Evolutionary conservation across 139 green algal genomes (phyloP).

Genomic region (Ettlia oleoabundans): DNA sequence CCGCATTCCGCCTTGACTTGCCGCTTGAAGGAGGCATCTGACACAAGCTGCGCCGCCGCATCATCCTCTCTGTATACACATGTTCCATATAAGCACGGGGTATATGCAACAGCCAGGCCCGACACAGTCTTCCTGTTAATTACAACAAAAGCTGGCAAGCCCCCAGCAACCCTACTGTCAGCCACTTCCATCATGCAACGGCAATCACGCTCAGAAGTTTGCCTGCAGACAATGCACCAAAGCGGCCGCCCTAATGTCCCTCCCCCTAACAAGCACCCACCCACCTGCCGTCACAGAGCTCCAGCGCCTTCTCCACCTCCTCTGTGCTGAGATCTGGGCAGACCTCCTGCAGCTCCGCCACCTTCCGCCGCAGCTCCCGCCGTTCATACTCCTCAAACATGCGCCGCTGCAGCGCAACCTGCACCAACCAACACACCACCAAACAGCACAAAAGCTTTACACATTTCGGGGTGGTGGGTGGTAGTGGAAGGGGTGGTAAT

Average conservation of each 20-base stretch:
- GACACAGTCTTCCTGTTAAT: too few relatives aligned
- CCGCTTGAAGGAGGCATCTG: conserved; percentile 60
- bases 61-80: conserved; percentile 68
- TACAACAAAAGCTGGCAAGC: too few relatives aligned
- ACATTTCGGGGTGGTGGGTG: too few relatives aligned
- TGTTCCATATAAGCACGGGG: too few relatives aligned
- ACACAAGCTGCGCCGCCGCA: conserved; percentile 57
- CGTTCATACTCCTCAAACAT: conserved; percentile 81
- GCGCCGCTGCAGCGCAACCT: conserved; percentile 74
- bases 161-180: too few relatives aligned
- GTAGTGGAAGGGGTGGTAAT: too few relatives aligned
- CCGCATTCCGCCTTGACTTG: conserved; percentile 31
- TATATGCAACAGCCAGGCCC: too few relatives aligned
- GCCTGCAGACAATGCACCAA: too few relatives aligned
- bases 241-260: too few relatives aligned
- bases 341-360: conserved; percentile 70
- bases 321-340: conserved; percentile 66
- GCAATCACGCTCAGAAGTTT: too few relatives aligned
- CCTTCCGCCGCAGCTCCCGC: conserved; percentile 70
- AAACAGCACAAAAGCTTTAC: too few relatives aligned
- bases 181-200: too few relatives aligned
- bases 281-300: conserved; percentile 72
- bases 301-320: conserved; percentile 64
- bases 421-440: neutral
- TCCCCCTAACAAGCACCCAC: neutral